Evolutionary conservation across 352 stramenopile species (phyloP), one percentile per base, ranked within the genome.

Genomic region (Phytophthora meadii): DNA sequence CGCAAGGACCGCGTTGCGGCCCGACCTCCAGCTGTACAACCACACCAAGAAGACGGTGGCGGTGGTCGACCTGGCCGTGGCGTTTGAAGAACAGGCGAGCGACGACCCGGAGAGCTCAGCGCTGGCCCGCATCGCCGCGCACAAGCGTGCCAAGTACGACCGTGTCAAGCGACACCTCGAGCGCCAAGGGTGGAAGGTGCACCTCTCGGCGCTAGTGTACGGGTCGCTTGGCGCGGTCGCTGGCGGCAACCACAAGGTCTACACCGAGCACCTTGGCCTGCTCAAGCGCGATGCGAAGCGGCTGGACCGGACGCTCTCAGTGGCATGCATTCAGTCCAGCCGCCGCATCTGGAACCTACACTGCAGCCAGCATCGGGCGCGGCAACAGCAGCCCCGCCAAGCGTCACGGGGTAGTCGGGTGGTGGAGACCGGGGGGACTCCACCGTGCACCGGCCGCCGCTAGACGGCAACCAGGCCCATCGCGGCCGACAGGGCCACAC

Each of bases 311-410:
- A 6, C 40, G 28, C 15, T 63, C 0, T 63, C 54, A 1, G 32
- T 17, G 2, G 19, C 44, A 10, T 54, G 54, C n/a, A 63, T 63
- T n/a, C 19, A 39, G 37, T 41, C 44, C 45, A 55, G 45, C 30
- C 54, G 44, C n/a, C 54, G 44, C 24, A 63, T 63, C 10, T 63
- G 54, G 39, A 57, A 56, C 17, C 17, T 58, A 6, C 30, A 53
- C 37, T 58, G 57, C 47, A 30, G 5, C 27, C 14, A 46, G 32
- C 47, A 65, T 39, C 47, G 56, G 4, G 25, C 10, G 6, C 41
- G 57, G 8, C 54, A 62, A 15, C 47, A 54, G 1, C 51, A 17
- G 19, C 19, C 19, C 19, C 30, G 48, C 3, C 19, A 19, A 19
- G 52, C 39, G 47, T 4, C 54, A 54, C 17, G 57, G 48, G 57